phyloP scores from a whole-genome alignment of 257 asterid genomes.

The Capsicum chinense region DNA sequence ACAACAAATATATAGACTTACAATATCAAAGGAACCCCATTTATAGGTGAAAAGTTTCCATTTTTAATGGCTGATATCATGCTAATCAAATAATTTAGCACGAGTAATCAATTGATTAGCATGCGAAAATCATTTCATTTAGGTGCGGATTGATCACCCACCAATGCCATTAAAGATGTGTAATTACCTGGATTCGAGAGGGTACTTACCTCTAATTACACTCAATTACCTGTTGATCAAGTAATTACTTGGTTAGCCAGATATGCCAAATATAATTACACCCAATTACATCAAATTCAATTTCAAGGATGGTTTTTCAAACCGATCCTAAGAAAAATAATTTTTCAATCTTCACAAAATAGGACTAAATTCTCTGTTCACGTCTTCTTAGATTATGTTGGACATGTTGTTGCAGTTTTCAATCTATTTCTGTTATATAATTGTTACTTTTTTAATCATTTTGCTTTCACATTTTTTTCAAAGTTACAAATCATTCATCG shows the following conservation, averaged over 20 bases:
- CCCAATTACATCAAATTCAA: no score
- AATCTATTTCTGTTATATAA: neutral
- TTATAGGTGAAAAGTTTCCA: neutral
- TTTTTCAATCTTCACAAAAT: no score
- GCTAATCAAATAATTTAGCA: slow-evolving; percentile 3
- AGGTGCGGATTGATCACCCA: slow-evolving; percentile 31
- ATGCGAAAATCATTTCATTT: slow-evolving; percentile 35
- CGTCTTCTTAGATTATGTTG: no score
- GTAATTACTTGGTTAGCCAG: no score
- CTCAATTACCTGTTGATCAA: no score
- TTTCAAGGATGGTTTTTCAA: no score
- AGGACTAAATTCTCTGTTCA: no score
- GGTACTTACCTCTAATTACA: no score
- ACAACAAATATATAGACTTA: neutral
- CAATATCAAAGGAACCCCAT: neutral
- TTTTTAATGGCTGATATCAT: neutral
- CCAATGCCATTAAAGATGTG: neutral
- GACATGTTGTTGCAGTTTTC: neutral
- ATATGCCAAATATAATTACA: no score
- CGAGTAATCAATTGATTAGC: slow-evolving; percentile 24
- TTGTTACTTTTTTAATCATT: neutral
- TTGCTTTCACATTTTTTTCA: neutral
- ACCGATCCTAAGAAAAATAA: no score
- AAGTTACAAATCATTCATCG: neutral
- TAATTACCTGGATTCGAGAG: no score